Evolutionary conservation across 148 eudicot genomes (phyloP).

Genomic region (Cornus suecica): DNA sequence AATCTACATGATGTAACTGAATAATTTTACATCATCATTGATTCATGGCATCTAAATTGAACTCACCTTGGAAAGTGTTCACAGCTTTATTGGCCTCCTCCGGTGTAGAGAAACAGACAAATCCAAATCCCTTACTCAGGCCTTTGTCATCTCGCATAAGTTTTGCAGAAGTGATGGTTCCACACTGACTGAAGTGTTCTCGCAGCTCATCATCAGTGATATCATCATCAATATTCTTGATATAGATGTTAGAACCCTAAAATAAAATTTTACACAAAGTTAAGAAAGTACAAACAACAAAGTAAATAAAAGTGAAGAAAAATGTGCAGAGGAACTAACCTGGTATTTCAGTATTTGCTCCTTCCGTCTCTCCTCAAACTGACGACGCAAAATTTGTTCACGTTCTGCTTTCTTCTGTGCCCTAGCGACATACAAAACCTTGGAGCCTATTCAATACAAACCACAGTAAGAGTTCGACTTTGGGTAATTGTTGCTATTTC

Average conservation of each 20-base stretch:
- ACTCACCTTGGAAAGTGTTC: slow-evolving; percentile 56
- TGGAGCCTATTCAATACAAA: slow-evolving; percentile 44
- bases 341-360: slow-evolving; percentile 58
- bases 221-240: slow-evolving; percentile 69
- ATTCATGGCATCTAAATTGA: neutral
- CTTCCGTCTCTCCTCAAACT: slow-evolving; percentile 68
- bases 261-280: slow-evolving; percentile 5
- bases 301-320: neutral
- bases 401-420: slow-evolving; percentile 84
- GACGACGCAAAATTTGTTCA: slow-evolving; percentile 51
- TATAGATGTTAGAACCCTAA: slow-evolving; percentile 73
- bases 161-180: slow-evolving; percentile 71
- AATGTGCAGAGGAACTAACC: slow-evolving; percentile 32
- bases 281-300: neutral
- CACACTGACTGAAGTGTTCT: slow-evolving; percentile 66
- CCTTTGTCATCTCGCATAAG: slow-evolving; percentile 72
- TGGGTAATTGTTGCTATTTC: slow-evolving; percentile 1
- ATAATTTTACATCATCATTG: neutral
- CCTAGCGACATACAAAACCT: slow-evolving; percentile 68
- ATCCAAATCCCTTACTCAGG: slow-evolving; percentile 72
- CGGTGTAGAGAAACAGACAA: slow-evolving; percentile 65
- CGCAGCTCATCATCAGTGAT: slow-evolving; percentile 61
- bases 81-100: slow-evolving; percentile 67
- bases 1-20: neutral
- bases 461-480: neutral